These are phyloP conservation scores for Melampsora abietis-canadensis DNA, from an alignment of 1,284 basidiomycete genomes.

Conservation along the genomic window DNA sequence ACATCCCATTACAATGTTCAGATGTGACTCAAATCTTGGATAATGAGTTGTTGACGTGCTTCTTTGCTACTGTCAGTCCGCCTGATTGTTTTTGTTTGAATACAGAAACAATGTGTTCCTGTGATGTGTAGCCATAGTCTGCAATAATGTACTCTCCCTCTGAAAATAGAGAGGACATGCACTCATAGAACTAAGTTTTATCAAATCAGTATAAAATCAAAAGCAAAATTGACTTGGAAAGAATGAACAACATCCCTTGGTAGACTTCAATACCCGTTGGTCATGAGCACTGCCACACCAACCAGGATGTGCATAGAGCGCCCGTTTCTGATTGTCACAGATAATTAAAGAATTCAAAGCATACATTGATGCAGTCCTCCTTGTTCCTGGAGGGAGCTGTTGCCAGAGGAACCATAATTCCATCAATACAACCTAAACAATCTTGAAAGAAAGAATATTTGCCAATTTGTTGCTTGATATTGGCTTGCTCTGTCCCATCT, in stretches of 20 bases:
- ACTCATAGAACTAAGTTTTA: background rate
- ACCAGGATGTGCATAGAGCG: conserved; percentile 5
- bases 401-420: conserved; percentile 5
- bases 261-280: conserved; percentile 14
- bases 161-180: background rate
- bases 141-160: conserved; percentile 16
- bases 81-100: background rate
- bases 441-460: background rate
- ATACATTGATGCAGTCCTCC: conserved; percentile 23
- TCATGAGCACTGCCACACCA: conserved; percentile 24
- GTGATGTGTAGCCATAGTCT: conserved; percentile 8
- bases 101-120: background rate
- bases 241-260: background rate
- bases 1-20: conserved; percentile 26
- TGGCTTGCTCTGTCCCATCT: too few relatives aligned
- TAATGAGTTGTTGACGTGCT: background rate
- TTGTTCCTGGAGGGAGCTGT: background rate
- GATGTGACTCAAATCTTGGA: background rate
- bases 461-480: too few relatives aligned
- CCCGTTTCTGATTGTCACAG: background rate
- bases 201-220: too few relatives aligned
- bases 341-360: conserved; percentile 4
- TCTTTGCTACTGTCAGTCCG: too few relatives aligned
- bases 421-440: conserved; percentile 13
- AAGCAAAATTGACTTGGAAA: too few relatives aligned